Evolutionary conservation across 1,284 basidiomycete genomes (phyloP).

Genomic region (Ustilago loliicola): DNA sequence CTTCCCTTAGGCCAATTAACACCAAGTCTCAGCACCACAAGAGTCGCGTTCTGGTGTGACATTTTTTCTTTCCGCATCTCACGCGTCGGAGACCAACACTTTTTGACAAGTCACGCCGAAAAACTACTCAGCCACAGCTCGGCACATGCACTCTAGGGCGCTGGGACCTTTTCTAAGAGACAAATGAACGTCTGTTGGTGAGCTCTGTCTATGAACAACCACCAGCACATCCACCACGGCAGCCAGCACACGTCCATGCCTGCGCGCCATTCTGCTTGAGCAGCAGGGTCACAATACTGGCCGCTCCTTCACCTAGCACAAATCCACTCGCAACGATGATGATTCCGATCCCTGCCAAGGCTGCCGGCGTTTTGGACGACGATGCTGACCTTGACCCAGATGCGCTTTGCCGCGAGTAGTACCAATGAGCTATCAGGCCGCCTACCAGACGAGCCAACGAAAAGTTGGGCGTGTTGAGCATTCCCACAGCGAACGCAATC

Average conservation of each 20-base stretch:
- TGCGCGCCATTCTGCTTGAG: constrained; percentile 81
- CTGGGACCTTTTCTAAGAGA: background rate
- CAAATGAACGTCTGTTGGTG: no score
- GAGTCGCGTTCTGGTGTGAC: constrained; percentile 16
- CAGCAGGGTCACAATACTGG: constrained; percentile 83
- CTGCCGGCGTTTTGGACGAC: constrained; percentile 9
- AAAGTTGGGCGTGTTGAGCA: constrained; percentile 95
- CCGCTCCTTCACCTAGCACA: constrained; percentile 90
- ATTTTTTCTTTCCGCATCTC: constrained; percentile 7
- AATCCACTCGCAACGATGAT: constrained; percentile 94
- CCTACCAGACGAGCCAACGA: constrained; percentile 91
- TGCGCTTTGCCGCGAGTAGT: constrained; percentile 66
- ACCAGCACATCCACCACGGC: constrained; percentile 79
- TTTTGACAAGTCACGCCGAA: background rate
- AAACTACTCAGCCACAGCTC: constrained; percentile 13
- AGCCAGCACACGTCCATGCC: constrained; percentile 85
- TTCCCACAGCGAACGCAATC: constrained; percentile 75
- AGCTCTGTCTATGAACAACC: constrained; percentile 71
- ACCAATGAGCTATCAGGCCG: constrained; percentile 79
- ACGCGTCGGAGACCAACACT: constrained; percentile 41
- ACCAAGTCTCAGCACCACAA: background rate
- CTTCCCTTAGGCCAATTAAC: constrained; percentile 4
- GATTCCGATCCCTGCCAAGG: constrained; percentile 76
- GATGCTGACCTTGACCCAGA: background rate
- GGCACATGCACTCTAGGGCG: background rate